Base-by-base conservation (phyloP, 1,284 basidiomycete genomes). In the Mixia osmundae region DNA sequence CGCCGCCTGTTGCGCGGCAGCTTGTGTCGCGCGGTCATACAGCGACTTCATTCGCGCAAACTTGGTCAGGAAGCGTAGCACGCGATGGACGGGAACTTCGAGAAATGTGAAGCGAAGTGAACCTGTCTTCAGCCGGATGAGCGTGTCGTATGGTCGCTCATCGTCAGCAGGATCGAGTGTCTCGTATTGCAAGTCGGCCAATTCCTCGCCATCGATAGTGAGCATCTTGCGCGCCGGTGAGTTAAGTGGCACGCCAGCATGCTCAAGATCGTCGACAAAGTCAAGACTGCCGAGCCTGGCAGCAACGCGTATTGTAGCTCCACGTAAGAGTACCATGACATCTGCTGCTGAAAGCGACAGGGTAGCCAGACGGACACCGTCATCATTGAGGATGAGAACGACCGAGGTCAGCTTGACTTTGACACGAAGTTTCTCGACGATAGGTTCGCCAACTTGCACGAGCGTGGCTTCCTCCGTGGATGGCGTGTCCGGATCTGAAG, bases 101-200 rank as follows among this genome's bases (percentile, higher is more conserved):
- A 91, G 65, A 56, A 85, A 85, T 42, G 80, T 75, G 45, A 95
- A 64, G 49, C 76, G 80, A 51, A 97, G 64, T 2, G 91, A 94
- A 4, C 80, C 89, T n/a, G 80, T 73, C 21, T 73, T 69, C 38
- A 99, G 66, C 45, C 69, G 68, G 39, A 99, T 63, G 4, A 74
- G 71, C 3, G 85, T 85, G 55, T 87, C 85, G 58, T 89, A 69
- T 25, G 82, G 82, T 2, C 67, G 64, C 11, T 76, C 68, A 5
- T 50, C 41, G 25, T 67, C 64, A 7, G 47, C 50, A 3, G 61
- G 56, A 54, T 89, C 78, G 57, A 73, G 89, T 0, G 85, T 97
- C 57, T 94, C 76, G 57, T 97, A 95, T 37, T 69, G 71, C 60
- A 99, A 85, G 54, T 94, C 79, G 18, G 85, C 89, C 32, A 97